These are phyloP conservation scores for Cnidoscolus chayamansa DNA, from an alignment of 441 rosid genomes.

Conservation along the genomic window DNA sequence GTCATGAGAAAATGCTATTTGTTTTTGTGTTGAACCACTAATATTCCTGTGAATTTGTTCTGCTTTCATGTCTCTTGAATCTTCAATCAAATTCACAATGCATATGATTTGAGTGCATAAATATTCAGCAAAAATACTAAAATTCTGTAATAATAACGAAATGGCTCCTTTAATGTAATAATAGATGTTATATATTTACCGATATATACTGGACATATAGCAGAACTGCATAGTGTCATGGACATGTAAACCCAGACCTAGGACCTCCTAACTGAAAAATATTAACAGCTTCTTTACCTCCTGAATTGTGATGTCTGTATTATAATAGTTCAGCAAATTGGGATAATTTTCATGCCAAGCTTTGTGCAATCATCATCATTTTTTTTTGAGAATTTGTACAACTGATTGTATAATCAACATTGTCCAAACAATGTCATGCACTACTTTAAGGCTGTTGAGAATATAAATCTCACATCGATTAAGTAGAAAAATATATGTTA, in stretches of 20 bases:
- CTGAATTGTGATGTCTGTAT: neutral
- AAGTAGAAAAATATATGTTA: too few species aligned
- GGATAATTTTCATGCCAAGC: neutral
- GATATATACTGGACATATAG: neutral
- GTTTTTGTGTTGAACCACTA: constrained; percentile 2
- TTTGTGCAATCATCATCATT: neutral
- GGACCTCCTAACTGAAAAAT: neutral
- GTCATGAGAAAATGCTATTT: constrained; percentile 8
- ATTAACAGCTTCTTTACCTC: neutral
- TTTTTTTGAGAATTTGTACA: too few species aligned
- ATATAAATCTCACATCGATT: too few species aligned
- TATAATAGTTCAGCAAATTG: neutral
- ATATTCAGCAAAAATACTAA: neutral
- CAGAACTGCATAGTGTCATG: neutral
- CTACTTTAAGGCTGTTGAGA: too few species aligned
- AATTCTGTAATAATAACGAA: neutral
- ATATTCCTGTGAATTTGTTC: neutral
- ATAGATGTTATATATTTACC: neutral
- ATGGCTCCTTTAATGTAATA: neutral
- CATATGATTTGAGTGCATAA: neutral
- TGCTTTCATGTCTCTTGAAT: constrained; percentile 5
- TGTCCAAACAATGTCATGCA: too few species aligned
- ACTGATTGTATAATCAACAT: too few species aligned
- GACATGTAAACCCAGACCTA: neutral
- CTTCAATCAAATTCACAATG: neutral